These are phyloP conservation scores for Thecaphora frezii DNA, from an alignment of 1,284 basidiomycete species.

Conservation along the genomic window DNA sequence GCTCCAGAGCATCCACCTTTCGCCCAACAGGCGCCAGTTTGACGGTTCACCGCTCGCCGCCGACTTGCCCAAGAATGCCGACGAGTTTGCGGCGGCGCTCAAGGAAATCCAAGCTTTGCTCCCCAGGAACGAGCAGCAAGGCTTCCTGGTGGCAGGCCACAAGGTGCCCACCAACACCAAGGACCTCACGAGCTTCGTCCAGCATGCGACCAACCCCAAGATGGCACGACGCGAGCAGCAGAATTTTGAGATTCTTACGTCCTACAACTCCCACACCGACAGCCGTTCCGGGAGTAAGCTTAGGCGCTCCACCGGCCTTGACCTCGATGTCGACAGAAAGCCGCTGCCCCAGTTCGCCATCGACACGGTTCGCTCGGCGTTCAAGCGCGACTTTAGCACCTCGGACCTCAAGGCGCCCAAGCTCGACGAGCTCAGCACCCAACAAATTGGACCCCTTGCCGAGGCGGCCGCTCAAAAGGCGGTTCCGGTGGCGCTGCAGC, in stretches of 20 bases:
- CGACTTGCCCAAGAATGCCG: too few relatives aligned
- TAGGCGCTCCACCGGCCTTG: neutral
- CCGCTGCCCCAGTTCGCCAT: neutral
- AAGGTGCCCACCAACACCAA: neutral
- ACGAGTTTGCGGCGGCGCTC: too few relatives aligned
- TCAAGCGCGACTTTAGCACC: neutral
- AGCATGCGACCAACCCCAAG: neutral
- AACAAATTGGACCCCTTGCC: too few relatives aligned
- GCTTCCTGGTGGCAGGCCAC: neutral
- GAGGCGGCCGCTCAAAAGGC: neutral
- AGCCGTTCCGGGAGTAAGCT: neutral
- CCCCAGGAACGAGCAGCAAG: neutral
- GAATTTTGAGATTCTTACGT: too few relatives aligned
- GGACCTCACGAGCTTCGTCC: neutral
- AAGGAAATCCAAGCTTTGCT: too few relatives aligned
- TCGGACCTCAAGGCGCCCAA: neutral
- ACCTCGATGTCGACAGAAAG: neutral
- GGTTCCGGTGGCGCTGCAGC: neutral
- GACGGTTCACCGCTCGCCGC: too few relatives aligned
- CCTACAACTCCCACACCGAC: neutral
- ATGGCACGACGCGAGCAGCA: too few relatives aligned
- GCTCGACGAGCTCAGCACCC: neutral
- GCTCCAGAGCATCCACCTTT: too few relatives aligned
- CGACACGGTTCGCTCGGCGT: neutral
- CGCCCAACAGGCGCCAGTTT: too few relatives aligned